Percentiles rank a stretch among this genome's conserved stretches.
phyloP scores from a whole-genome alignment of 305 asterid species.

The Fraxinus ornus region DNA sequence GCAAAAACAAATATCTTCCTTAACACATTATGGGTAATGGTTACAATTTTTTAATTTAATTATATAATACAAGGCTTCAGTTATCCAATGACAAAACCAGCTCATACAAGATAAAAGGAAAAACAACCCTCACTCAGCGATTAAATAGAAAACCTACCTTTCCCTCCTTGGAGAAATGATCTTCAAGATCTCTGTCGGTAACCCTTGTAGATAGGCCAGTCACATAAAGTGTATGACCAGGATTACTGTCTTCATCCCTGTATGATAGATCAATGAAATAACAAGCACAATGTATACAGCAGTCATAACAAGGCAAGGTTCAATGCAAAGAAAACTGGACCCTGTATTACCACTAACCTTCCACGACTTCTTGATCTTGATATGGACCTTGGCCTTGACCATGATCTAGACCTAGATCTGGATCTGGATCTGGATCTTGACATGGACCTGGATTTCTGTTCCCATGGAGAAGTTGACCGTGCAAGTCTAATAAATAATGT shows the following conservation, averaged over 20 bases:
- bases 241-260: slow-evolving; percentile 58
- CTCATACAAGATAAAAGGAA: neutral
- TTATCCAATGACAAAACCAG: neutral
- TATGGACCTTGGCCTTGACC: slow-evolving; percentile 61
- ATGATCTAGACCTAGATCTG: slow-evolving; percentile 54
- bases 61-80: neutral
- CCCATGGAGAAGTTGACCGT: slow-evolving; percentile 84
- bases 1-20: neutral
- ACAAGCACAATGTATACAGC: slow-evolving; percentile 14
- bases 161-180: slow-evolving; percentile 94
- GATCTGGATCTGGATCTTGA: slow-evolving; percentile 64
- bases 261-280: slow-evolving; percentile 17
- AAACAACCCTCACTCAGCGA: neutral
- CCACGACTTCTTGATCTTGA: slow-evolving; percentile 68
- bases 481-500: slow-evolving; percentile 45
- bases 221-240: slow-evolving; percentile 84
- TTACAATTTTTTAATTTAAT: neutral
- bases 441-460: slow-evolving; percentile 59
- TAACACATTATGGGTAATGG: neutral
- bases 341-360: slow-evolving; percentile 41
- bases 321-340: slow-evolving; percentile 6
- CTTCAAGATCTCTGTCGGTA: slow-evolving; percentile 91
- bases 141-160: slow-evolving; percentile 50
- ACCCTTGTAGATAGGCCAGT: slow-evolving; percentile 93
- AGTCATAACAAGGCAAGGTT: neutral